Evolutionary conservation across 139 green algal species (phyloP).

Genomic region (Chlamydomonas incerta): DNA sequence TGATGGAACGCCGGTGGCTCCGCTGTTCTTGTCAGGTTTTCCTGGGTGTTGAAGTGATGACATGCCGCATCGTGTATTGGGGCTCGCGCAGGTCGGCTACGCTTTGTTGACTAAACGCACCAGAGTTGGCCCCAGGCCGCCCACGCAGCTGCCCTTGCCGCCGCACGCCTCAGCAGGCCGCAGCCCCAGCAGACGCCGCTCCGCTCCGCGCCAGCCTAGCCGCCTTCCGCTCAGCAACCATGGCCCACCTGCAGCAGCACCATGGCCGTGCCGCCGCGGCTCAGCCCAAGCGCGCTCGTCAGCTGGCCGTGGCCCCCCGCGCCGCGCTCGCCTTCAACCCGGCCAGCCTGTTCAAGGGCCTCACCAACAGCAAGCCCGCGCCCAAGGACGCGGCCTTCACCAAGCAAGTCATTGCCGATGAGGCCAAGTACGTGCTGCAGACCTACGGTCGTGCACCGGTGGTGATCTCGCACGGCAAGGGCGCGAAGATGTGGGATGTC

Average conservation of each 20-base stretch:
- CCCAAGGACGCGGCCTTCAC: slow-evolving; percentile 6
- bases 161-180: too few relatives aligned
- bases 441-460: slow-evolving; percentile 85
- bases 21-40: too few relatives aligned
- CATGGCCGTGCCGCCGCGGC: not conserved
- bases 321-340: slow-evolving; percentile 11
- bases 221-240: not conserved
- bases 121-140: too few relatives aligned
- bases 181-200: too few relatives aligned
- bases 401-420: slow-evolving; percentile 56
- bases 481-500: slow-evolving; percentile 84
- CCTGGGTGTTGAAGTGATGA: too few relatives aligned
- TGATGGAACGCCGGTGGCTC: too few relatives aligned
- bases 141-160: too few relatives aligned
- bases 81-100: too few relatives aligned
- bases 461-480: slow-evolving; percentile 87
- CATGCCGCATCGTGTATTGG: too few relatives aligned
- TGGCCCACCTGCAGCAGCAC: slow-evolving; percentile 1
- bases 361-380: not conserved
- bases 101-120: too few relatives aligned
- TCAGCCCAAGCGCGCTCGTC: not conserved
- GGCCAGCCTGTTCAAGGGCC: slow-evolving; percentile 72
- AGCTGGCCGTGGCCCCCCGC: not conserved
- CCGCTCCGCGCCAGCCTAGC: too few relatives aligned
- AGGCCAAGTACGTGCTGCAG: slow-evolving; percentile 85